Evolutionary conservation across 2,329 filamentous ascomycete species (phyloP), one percentile per base, ranked within the genome.

Genomic region (Fusarium gaditjirri): DNA sequence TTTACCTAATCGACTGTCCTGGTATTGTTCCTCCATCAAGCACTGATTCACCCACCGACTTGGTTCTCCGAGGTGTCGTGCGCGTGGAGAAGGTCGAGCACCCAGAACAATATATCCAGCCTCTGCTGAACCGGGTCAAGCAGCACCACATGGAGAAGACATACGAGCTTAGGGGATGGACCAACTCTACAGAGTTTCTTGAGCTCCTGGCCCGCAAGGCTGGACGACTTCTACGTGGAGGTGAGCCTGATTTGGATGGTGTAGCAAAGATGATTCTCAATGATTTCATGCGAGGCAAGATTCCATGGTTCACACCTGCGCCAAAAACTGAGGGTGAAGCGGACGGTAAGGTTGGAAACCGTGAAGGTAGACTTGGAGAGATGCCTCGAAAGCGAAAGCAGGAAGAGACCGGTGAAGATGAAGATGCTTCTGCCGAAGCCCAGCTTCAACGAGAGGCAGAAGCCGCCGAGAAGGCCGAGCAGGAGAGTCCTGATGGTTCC

Each of bases 201-300:
- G 95, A 97, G 78, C 85, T 94, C 33, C 86, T 99, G 6, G 95
- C 95, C 13, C 87, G 95, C 63, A 98, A 98, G 81, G 91, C 91
- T 64, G 96, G 96, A 21, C 89, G 95, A 75, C 84, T 99, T 25
- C 85, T 98, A 21, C 94, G 94, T 80, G 95, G 94, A 64, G 96
- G 95, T n/a, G 96, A 98, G 80, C 93, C 95, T 8, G 96, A 99
- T 81, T 84, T 98, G 61, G 95, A 98, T 77, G 94, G 95, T 76
- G 94, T 97, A 52, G 96, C 96, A 3, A 97, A 97, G 83, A 97
- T 97, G 90, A 93, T 99, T 2, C 84, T 99, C 66, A 98, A 97
- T 77, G 96, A 99, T 79, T 99, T 98, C 80, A 89, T 98, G 78
- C 86, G 96, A 71, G 96, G 96, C 62, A 98, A 95, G 83, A 93